Conservation (phyloP, 2,329 filamentous ascomycete species). For the Aspergillus japonicus region DNA sequence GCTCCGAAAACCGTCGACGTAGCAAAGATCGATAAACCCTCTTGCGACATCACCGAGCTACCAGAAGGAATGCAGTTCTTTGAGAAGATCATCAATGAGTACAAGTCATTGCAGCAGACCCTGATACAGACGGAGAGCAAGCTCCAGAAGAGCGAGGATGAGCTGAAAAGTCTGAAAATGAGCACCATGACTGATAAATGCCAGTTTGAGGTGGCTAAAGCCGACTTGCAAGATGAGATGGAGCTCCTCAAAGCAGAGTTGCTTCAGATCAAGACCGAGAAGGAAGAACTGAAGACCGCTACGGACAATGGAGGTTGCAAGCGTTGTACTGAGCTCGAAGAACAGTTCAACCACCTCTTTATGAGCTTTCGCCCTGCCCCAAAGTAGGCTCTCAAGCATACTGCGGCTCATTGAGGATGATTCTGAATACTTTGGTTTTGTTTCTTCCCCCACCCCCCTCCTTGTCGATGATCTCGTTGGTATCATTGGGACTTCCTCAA, state of each 20-base stretch:
- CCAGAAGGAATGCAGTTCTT: neutral
- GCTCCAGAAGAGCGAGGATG: neutral
- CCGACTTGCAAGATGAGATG: neutral
- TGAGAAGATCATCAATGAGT: neutral
- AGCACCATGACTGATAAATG: neutral
- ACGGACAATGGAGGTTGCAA: neutral
- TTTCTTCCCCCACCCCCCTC: neutral
- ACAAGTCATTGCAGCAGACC: neutral
- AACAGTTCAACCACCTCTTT: neutral
- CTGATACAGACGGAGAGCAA: neutral
- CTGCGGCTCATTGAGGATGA: too few species aligned
- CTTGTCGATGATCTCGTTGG: too few species aligned
- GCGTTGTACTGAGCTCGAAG: neutral
- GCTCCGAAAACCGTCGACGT: neutral
- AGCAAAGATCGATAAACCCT: neutral
- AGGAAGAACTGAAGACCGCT: neutral
- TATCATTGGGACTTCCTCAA: too few species aligned
- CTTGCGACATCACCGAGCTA: neutral
- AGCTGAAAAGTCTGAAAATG: neutral
- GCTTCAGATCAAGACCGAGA: neutral
- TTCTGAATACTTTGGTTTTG: neutral
- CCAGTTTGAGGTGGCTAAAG: neutral
- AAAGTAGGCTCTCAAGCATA: too few species aligned
- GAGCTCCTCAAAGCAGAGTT: neutral
- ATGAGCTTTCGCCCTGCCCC: too few species aligned